phyloP scores from a whole-genome alignment of 2,329 filamentous ascomycete species.

The Madurella fahalii region DNA sequence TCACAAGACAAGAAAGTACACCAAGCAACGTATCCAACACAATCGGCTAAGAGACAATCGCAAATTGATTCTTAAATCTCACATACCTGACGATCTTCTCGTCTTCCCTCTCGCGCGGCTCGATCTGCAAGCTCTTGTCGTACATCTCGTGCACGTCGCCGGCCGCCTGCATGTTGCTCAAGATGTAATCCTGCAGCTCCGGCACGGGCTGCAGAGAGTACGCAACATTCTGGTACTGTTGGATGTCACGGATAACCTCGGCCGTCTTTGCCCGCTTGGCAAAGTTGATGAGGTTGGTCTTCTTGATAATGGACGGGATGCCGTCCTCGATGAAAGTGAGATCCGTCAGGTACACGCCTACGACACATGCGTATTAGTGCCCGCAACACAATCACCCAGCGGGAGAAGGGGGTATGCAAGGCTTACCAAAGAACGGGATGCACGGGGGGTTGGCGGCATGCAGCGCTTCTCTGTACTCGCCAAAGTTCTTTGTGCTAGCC shows the following conservation, averaged over 20 bases:
- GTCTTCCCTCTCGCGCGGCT: slow-evolving; percentile 93
- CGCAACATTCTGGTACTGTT: slow-evolving; percentile 97
- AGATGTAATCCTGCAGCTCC: slow-evolving; percentile 93
- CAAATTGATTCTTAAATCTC: slow-evolving; percentile 7
- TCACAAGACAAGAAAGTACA: neutral
- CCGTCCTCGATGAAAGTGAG: slow-evolving; percentile 98
- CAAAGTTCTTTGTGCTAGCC: slow-evolving; percentile 97
- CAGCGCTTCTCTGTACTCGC: slow-evolving; percentile 88
- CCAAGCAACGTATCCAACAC: neutral
- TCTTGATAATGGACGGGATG: slow-evolving; percentile 93
- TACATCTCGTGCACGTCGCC: slow-evolving; percentile 99
- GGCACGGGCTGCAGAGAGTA: slow-evolving; percentile 85
- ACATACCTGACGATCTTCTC: slow-evolving; percentile 98
- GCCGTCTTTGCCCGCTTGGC: slow-evolving; percentile 97
- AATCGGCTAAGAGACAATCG: neutral
- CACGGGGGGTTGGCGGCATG: slow-evolving; percentile 93
- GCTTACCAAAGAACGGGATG: slow-evolving; percentile 92
- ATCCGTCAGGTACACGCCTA: slow-evolving; percentile 94
- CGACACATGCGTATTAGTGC: neutral
- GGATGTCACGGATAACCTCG: slow-evolving; percentile 96
- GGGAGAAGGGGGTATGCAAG: neutral
- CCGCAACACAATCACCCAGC: neutral
- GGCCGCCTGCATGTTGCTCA: slow-evolving; percentile 92
- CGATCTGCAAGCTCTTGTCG: slow-evolving; percentile 88
- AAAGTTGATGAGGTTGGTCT: slow-evolving; percentile 96